Evolutionary conservation across 441 rosid species (phyloP), one percentile per base, ranked within the genome.

Genomic region (Oxalis stricta): DNA sequence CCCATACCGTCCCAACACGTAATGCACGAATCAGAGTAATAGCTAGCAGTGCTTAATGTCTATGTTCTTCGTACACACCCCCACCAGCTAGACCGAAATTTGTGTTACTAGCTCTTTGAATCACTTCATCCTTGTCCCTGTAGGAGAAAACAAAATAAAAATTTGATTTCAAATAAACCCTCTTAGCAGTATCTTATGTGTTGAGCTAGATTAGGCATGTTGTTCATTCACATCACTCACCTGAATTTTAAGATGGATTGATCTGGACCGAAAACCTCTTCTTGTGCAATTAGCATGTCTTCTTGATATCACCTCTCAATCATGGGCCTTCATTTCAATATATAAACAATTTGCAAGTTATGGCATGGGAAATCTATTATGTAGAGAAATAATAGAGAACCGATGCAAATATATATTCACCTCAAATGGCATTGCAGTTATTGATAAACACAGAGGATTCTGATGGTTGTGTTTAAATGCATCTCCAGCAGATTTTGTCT

Each of bases 181-280:
- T 17, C 4, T 14, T 3, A 20, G 19, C 6, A n/a, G n/a, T n/a
- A n/a, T n/a, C n/a, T n/a, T n/a, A n/a, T n/a, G n/a, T n/a, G n/a
- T 21, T 2, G 41, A 34, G 2, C 10, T 14, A 5, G 10, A 10
- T 16, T 38, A 4, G 20, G 13, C 12, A 30, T 28, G n/a, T 10
- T 4, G 9, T 18, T 26, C 6, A n/a, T 11, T 26, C 5, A 22
- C 74, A 9, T 26, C 5, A 22, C 74, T 61, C 37, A 74, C 81
- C 48, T 84, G 77, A 68, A 88, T 56, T 88, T 88, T 54, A 88
- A 60, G 67, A 88, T 79, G 40, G 87, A 53, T 24, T 84, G 97
- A 33, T 84, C 94, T 0, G 97, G 95, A 16, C 97, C 95, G 7
- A 88, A 88, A 21, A 88, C 84, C 73, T 88, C 97, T 1, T 88